Base-by-base conservation (phyloP, 495 filamentous ascomycete species). In the Penicillium canariense region DNA sequence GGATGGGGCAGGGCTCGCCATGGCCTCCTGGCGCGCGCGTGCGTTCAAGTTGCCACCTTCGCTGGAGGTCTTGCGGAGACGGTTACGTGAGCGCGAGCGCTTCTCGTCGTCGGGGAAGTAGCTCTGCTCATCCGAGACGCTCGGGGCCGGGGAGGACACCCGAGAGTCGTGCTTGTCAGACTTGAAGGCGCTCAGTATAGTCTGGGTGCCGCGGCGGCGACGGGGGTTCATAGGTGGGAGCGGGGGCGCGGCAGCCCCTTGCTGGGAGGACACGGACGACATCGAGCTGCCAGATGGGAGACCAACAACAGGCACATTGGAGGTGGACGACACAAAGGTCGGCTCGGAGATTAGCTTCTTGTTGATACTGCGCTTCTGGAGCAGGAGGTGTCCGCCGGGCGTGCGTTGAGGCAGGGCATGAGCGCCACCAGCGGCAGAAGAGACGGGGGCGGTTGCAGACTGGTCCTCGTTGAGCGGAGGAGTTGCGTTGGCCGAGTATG, bases 261-360 rank as follows among this genome's bases (percentile, higher is more conserved):
- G 17, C 55, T 43, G 27, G 12, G 50, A 32, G 27, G 50, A 32
- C n/a, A 48, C 20, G 14, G 27, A 48, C 1, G 46, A 15, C 18
- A 26, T 35, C 17, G 46, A 35, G 14, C 23, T 48, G 18, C 40
- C 32, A 1, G 76, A 59, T 3, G 85, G 85, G 3, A 89, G 73
- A 34, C 81, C 79, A 11, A 88, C 77, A 0, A 83, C 84, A 3
- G 85, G 82, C 14, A 94, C 80, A 38, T 84, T 85, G 9, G 86
- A 90, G 8, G 89, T 94, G 18, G 80, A 82, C 30, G 83, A 88
- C n/a, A 93, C 68, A 51, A 96, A 87, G 0, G 81, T 88, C 0
- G 91, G 91, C 58, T 94, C 91, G 3, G 89, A 93, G 34, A 96
- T 95, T 25, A 87, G 82, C 30, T 79, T 73, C 62, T 93, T 91